Evolutionary conservation across 2,329 filamentous ascomycete genomes (phyloP).

Genomic region (Ascochyta viciae-villosae): DNA sequence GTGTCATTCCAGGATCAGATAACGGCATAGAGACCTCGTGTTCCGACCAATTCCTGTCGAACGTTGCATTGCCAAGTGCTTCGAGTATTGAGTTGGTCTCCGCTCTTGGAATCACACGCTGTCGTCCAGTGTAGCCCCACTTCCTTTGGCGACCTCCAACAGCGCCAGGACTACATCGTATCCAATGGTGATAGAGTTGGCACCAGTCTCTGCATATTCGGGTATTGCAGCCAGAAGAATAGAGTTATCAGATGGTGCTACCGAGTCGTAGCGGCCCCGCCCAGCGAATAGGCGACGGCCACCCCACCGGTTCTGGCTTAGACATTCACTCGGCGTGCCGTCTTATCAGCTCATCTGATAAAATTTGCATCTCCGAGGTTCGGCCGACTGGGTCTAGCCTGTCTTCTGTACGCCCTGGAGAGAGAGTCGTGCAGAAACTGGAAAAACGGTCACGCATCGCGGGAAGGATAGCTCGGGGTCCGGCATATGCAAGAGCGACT

Average conservation of each 20-base stretch:
- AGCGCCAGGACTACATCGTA: not conserved
- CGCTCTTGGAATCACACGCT: conserved; percentile 15
- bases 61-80: conserved; percentile 24
- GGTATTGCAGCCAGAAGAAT: conserved; percentile 5
- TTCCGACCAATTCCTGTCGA: conserved; percentile 11
- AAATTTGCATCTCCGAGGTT: conserved; percentile 33
- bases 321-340: conserved; percentile 17
- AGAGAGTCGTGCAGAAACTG: conserved; percentile 4
- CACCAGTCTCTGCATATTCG: conserved; percentile 10
- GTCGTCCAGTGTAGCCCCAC: not conserved
- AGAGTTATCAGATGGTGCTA: conserved; percentile 42
- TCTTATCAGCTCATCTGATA: conserved; percentile 40
- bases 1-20: conserved; percentile 14
- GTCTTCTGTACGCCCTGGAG: not conserved
- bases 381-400: conserved; percentile 4
- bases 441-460: not conserved
- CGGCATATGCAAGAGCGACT: conserved; percentile 1
- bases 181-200: conserved; percentile 6
- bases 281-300: conserved; percentile 13
- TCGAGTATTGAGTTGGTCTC: conserved; percentile 18
- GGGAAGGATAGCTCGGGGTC: not conserved
- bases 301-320: not conserved
- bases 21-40: conserved; percentile 11
- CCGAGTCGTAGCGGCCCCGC: conserved; percentile 8
- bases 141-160: conserved; percentile 14